Evolutionary conservation across 768 basidiomycete genomes (phyloP), one percentile per base, ranked within the genome.

Genomic region (Boletus eberwhitei): DNA sequence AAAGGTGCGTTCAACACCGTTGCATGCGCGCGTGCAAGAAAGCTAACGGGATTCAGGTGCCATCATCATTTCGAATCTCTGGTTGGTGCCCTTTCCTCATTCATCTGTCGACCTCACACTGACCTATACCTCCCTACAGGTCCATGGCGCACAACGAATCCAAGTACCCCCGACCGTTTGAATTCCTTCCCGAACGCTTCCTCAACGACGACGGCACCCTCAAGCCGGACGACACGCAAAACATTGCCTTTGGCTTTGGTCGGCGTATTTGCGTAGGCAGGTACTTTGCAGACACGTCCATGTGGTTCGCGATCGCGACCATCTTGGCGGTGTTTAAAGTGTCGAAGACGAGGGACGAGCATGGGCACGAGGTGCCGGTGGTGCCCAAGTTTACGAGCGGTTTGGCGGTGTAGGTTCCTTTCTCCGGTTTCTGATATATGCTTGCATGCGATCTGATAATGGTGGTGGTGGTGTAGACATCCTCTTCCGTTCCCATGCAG

Each of bases 101-200:
- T 2, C 40, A 35, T 22, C n/a, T 3, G 3, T 34, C 32, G 17
- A 38, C 7, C 13, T 26, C 5, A 12, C 11, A 8, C 54, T 50
- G 17, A 56, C 19, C 13, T 2, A 8, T 22, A 46, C 13, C 42
- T 24, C 21, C 12, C 17, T 34, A 16, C 34, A 62, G 54, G 63
- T 48, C 48, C 8, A 64, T 59, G 63, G 50, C 50, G 2, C 59
- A 62, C 36, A 24, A 64, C 5, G 50, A 49, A 21, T 66, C 56
- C 47, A 70, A 74, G 60, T 76, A 74, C 50, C 69, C 74, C 1
- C 61, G 65, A 4, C 69, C 75, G 3, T 69, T 71, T 19, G 61
- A 59, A 17, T 77, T 77, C 60, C 46, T 53, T n/a, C 76, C 74
- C 1, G 75, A 77, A 47, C 67, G 75, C 3, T 77, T 77, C 55